Evolutionary conservation across 495 filamentous ascomycete genomes (phyloP), one percentile per base, ranked within the genome.

Genomic region (Viridothelium virens): DNA sequence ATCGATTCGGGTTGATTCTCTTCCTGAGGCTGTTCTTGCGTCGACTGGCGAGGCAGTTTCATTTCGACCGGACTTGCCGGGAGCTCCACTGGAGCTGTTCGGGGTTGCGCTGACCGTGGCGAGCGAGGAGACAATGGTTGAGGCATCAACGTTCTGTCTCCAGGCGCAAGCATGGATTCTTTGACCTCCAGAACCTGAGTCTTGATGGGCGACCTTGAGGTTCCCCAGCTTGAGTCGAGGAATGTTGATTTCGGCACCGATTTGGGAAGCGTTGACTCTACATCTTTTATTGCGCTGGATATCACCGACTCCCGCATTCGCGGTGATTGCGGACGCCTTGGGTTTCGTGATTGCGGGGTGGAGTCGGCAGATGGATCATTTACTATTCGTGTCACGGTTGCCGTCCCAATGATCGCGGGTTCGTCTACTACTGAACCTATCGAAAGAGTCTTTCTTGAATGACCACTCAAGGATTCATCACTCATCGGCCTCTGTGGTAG

Each of bases 401-500:
- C 79, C 1, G 76, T 82, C 64, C 81, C 80, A 39, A 81, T 77
- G 39, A 84, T 65, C 63, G 74, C 74, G 63, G 73, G 67, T 47
- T 82, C 73, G 63, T 80, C 75, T 53, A 18, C 38, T 38, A 44
- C 59, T 9, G 56, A 39, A 9, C 39, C 48, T 10, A 48, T 18
- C 46, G 25, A 48, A 41, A 48, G 47, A 46, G 41, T 59, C 37
- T 25, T 56, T 46, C 34, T 38, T 61, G 38, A 62, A 61, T 36
- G 66, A 14, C 47, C 41, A 36, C 56, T 50, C 39, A 62, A 18
- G 2, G 63, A 56, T 62, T 88, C 86, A 72, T 85, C 83, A 71
- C 88, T 90, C 62, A 87, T 82, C 10, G 94, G 94, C 38, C 91
- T 82, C 46, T 86, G 82, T 12, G 93, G 93, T 16, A 96, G 79